phyloP scores from a whole-genome alignment of 208 protist genomes.

The Porcisia deanei region DNA sequence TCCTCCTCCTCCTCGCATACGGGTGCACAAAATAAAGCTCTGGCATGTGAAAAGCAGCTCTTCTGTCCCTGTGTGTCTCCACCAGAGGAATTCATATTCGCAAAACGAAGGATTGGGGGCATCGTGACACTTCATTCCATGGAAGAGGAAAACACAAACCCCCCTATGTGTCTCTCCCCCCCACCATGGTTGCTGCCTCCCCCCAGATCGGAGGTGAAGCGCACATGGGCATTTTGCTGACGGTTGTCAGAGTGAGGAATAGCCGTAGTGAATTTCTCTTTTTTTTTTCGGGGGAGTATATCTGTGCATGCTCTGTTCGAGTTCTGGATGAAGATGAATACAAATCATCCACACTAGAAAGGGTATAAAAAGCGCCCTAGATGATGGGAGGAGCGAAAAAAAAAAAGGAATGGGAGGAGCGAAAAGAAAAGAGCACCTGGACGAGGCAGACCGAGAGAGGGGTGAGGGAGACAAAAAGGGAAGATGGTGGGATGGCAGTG shows the following conservation, averaged over 20 bases:
- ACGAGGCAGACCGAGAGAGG: not conserved
- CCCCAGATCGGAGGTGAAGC: not conserved
- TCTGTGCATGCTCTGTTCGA: not conserved
- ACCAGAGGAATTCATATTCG: not conserved
- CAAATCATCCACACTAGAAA: not conserved
- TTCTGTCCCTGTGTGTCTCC: not conserved
- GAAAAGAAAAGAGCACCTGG: not conserved
- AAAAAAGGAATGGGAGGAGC: not conserved
- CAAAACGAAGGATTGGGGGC: not conserved
- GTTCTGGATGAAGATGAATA: not conserved
- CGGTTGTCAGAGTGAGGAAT: not conserved
- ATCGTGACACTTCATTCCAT: not conserved
- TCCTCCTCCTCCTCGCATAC: not conserved
- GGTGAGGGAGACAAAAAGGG: not conserved
- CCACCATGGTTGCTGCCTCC: not conserved
- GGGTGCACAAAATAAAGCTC: too few species aligned
- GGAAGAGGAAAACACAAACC: not conserved
- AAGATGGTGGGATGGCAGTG: constrained; percentile 8
- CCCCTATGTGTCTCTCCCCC: not conserved
- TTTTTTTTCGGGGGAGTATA: not conserved
- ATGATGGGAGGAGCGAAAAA: not conserved
- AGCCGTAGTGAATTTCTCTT: not conserved
- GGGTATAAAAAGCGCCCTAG: too few species aligned
- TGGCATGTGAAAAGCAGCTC: not conserved
- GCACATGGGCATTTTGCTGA: not conserved